Base-by-base conservation (phyloP, 2,329 filamentous ascomycete genomes). In the Dissoconium aciculare region DNA sequence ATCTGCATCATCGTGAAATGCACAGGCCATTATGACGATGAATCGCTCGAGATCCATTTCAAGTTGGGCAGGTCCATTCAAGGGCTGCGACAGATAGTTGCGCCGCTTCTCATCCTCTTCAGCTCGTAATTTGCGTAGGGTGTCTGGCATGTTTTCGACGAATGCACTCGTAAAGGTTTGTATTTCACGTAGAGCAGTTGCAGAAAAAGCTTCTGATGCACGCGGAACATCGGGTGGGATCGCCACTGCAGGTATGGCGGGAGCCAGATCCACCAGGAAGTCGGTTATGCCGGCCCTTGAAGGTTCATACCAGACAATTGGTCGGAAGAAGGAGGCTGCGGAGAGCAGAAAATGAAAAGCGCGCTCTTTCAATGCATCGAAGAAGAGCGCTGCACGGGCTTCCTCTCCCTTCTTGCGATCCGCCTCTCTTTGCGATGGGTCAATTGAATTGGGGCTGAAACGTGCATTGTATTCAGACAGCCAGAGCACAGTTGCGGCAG, bases 61-160 rank as follows among this genome's bases (percentile, higher is more conserved):
- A 24, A 59, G 58, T 12, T 60, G 56, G 15, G 40, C 35, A 4
- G 36, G 31, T 14, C 43, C 42, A 19, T 45, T 41, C 5, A 40
- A 29, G 2, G 41, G 39, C 30, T 55, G 57, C 14, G 58, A 56
- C 27, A 58, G 59, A 23, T 60, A 48, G 28, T 56, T 58, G 39
- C 58, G 59, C 41, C 81, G 68, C 52, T 91, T 83, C 42, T 89
- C 80, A 47, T 95, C 87, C 55, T 95, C 87, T 37, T 93, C 84
- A 2, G 74, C 69, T 39, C 87, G 82, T 16, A 95, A 63, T 53
- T 75, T 82, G 32, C 87, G 75, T 26, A 98, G 67, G 3, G 89
- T 78, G 57, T 95, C 85, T 1, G 89, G 89, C 61, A 95, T 78
- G 49, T 98, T 93, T 1, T 83, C 81, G 43, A 98, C 91, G 51